Base-by-base conservation (phyloP, 106 monocot genomes). In the Cymbidium sinense region DNA sequence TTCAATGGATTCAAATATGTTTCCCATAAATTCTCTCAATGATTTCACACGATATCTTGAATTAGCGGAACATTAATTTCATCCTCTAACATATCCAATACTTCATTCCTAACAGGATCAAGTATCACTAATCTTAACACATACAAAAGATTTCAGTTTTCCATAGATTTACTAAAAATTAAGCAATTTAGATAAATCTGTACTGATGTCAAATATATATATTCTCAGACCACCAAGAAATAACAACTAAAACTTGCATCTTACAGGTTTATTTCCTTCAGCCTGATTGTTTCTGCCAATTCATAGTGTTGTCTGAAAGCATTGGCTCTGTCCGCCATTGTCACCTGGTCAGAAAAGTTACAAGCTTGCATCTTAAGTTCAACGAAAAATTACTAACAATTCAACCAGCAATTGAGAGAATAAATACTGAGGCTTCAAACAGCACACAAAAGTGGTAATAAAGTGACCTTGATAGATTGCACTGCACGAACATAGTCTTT, bases 401-500 rank as follows among this genome's bases (percentile, higher is more conserved):
- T 72, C 18, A 35, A 13, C 47, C 47, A 47, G 47, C 13, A 2
- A 47, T 47, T 27, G 15, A 43, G 43, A 28, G 27, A 27, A 47
- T 47, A 27, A 25, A 25, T 74, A 23, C 4, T 20, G 44, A 27
- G 74, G 55, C 34, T 27, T 31, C 20, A 21, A 13, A 58, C 36
- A 75, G 19, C 37, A 69, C 37, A 35, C 33, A 76, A 55, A 43
- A 17, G 61, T 8, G 34, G 31, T 18, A 19, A 77, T 2, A 82
- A 70, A 82, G 65, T 33, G 13, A 99, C 99, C 95, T 99, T 99
- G 13, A 99, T 93, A 55, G 99, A 99, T 72, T 95, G 99, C 72
- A 99, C 94, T 30, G 94, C 89, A 72, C 89, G 89, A 36, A 91
- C 95, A 87, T 99, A 99, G 77, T 95, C 99, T 82, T 99, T 99